Conservation (phyloP, 2,329 filamentous ascomycete species). For the Hymenoscyphus albidus region DNA sequence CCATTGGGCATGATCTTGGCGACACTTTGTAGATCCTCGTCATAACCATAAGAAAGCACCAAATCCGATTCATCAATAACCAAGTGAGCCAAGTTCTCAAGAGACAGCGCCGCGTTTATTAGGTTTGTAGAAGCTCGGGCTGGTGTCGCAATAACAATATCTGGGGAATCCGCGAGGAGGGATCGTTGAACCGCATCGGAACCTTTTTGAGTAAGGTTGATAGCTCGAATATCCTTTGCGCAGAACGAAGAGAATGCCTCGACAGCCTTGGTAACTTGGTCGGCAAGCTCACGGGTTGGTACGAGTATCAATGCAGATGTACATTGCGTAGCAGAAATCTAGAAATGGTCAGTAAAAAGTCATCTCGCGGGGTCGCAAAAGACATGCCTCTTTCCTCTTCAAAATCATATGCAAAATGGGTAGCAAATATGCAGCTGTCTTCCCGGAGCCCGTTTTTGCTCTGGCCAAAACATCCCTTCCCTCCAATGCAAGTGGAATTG, state of each 20-base stretch:
- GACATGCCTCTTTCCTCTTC: conserved; percentile 64
- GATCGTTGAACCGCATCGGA: conserved; percentile 85
- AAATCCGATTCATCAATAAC: conserved; percentile 94
- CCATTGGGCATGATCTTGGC: conserved; percentile 75
- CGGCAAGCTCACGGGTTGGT: conserved; percentile 88
- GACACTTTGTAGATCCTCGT: conserved; percentile 80
- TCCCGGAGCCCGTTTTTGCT: conserved; percentile 92
- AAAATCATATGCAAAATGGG: conserved; percentile 84
- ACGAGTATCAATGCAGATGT: conserved; percentile 85
- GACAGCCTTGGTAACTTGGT: conserved; percentile 79
- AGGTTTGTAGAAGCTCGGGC: conserved; percentile 77
- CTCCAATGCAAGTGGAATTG: conserved; percentile 81
- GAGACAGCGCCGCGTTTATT: conserved; percentile 65
- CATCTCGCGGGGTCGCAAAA: neutral
- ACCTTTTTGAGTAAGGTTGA: conserved; percentile 88
- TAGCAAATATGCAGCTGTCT: conserved; percentile 93
- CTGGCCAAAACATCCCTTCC: conserved; percentile 89
- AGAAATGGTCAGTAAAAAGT: conserved; percentile 17
- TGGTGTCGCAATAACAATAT: conserved; percentile 88
- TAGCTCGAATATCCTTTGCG: conserved; percentile 73
- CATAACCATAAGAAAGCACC: conserved; percentile 89
- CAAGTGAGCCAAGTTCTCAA: conserved; percentile 66
- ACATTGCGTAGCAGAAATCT: conserved; percentile 49
- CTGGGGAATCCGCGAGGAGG: conserved; percentile 78
- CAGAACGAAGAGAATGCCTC: conserved; percentile 77